Base-by-base conservation (phyloP, 306 rosid genomes). In the Casuarina cunninghamiana region DNA sequence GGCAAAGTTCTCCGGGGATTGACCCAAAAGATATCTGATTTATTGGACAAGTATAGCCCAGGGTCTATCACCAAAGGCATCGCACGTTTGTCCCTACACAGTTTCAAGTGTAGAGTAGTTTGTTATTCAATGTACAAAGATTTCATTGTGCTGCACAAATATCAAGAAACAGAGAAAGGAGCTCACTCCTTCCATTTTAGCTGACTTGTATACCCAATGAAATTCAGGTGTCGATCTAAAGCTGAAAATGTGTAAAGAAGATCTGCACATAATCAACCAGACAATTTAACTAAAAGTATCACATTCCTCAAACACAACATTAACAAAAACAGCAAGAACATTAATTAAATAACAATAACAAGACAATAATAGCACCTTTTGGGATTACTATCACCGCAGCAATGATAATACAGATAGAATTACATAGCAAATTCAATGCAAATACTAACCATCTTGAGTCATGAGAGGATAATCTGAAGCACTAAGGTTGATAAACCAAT, bases 31-130 rank as follows among this genome's bases (percentile, higher is more conserved):
- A 95, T 77, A 71, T 95, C 97, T 32, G 90, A 78, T 79, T 95
- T 95, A 65, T 75, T 85, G 15, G 87, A 42, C 71, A 77, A 71
- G 83, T 95, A 92, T 77, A 95, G 93, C 46, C 97, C 97, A 2
- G 98, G 97, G 78, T 95, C 97, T 43, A 95, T 43, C 69, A 95
- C 91, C 82, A 95, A 37, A 5, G 98, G 98, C 97, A 83, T 88
- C 16, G 89, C 98, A 73, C 98, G 86, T 77, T 89, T 92, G 2
- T 84, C 87, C 81, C 98, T 95, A 89, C 85, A 2, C 55, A 53
- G 11, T 57, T 65, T 57, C 43, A 53, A 76, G 3, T 54, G 66
- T 38, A 72, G 21, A 35, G 16, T 75, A 41, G 78, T 75, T 53
- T 0, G 77, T 74, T 37, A 79, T 75, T 53, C 51, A 48, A 44